Percentiles rank a stretch among this genome's conserved stretches.
These are phyloP conservation scores for Neofusicoccum cordaticola DNA, from an alignment of 2,329 filamentous ascomycete genomes.

Conservation along the genomic window DNA sequence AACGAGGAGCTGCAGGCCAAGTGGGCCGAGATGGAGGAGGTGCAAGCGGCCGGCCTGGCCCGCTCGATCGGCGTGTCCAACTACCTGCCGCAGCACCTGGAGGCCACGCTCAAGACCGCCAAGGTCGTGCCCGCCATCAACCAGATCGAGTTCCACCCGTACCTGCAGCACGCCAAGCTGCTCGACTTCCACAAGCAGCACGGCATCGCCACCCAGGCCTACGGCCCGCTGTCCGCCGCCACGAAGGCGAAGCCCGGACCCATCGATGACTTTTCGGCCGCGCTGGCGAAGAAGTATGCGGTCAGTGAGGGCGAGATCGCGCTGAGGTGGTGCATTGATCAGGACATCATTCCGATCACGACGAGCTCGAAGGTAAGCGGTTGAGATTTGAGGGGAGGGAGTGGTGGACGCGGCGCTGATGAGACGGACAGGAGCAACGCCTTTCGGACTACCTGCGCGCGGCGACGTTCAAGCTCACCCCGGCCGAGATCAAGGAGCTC, in stretches of 20 bases:
- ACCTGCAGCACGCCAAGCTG: slow-evolving; percentile 61
- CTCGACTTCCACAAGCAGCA: slow-evolving; percentile 52
- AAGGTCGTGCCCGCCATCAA: slow-evolving; percentile 60
- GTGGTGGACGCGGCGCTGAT: background rate
- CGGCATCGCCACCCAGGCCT: slow-evolving; percentile 48
- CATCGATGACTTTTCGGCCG: slow-evolving; percentile 50
- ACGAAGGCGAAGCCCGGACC: slow-evolving; percentile 57
- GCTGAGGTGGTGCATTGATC: slow-evolving; percentile 61
- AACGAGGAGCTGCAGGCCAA: slow-evolving; percentile 55
- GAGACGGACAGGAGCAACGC: slow-evolving; percentile 47
- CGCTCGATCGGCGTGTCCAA: slow-evolving; percentile 63
- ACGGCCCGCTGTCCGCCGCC: slow-evolving; percentile 48
- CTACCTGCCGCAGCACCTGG: slow-evolving; percentile 55
- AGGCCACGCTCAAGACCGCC: slow-evolving; percentile 53
- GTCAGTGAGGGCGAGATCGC: slow-evolving; percentile 57
- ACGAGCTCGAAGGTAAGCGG: slow-evolving; percentile 52
- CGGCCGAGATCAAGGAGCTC: slow-evolving; percentile 52
- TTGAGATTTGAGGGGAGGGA: background rate
- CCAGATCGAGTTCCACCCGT: slow-evolving; percentile 69
- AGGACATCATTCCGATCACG: slow-evolving; percentile 58
- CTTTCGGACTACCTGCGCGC: slow-evolving; percentile 57
- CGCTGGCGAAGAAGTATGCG: slow-evolving; percentile 59
- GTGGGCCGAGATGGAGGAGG: slow-evolving; percentile 60
- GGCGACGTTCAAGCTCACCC: slow-evolving; percentile 58
- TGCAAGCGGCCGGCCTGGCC: slow-evolving; percentile 56